Evolutionary conservation across 352 stramenopile genomes (phyloP), one percentile per base, ranked within the genome.

Genomic region (Aphanomyces invadans): DNA sequence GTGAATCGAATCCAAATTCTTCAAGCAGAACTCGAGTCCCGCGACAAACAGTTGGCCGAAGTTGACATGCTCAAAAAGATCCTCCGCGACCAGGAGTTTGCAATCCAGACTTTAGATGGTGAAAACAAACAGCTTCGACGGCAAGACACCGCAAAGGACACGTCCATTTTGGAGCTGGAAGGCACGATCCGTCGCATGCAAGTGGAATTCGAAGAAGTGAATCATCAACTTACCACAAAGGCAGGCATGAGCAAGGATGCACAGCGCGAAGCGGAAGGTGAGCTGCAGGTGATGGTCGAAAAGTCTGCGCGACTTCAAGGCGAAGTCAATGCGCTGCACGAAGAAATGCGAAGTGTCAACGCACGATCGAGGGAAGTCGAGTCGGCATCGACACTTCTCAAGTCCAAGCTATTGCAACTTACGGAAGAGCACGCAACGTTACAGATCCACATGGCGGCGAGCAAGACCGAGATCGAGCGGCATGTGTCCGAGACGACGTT

Each of bases 381-480:
- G 36, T 57, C 61, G 3, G 72, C 64, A 2, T 70, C 78, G 38
- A 65, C 66, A 10, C 61, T 68, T 2, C 71, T 73, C 0, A 86
- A 81, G 67, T 67, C 81, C 68, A 77, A 81, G 61, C 72, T 89
- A 1, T 64, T 88, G 54, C 78, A 88, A 64, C 73, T 89, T 11
- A 88, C 75, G 31, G 75, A 89, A 54, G 78, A 83, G 3, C 68
- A 81, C n/a, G 83, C 79, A 21, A 77, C 67, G 17, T 62, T 83
- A 33, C 60, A 81, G 48, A 76, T 88, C 29, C 78, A 78, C 21
- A 54, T 82, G 44, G 19, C 73, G 7, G 10, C 64, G 21, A 69
- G 36, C n/a, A 56, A 78, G 17, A 72, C 76, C n/a, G 68, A 75
- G 29, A 61, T 48, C 7, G 75, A 73, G 17, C 74, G 85, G 55